Evolutionary conservation across 2,329 filamentous ascomycete species (phyloP), one percentile per base, ranked within the genome.

Genomic region (Setomelanomma holmii): DNA sequence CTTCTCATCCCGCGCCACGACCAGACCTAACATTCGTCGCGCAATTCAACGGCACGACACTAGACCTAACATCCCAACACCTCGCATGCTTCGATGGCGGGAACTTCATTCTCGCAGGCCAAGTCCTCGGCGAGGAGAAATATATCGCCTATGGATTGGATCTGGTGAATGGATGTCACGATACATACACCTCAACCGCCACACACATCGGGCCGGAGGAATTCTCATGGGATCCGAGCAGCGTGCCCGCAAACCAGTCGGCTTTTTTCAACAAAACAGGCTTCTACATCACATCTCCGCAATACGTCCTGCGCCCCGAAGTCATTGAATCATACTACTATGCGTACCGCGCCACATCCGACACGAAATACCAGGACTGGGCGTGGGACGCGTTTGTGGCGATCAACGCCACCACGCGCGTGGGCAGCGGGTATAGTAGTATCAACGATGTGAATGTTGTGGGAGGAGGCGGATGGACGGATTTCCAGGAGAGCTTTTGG

Each of bases 271-370:
- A 82, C 2, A 68, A 75, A 58, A 79, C 85, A 1, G 91, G 91
- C 4, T 96, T 90, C 79, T 96, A 86, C 76, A 87, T 91, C 68
- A 80, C 75, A 0, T 76, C 79, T 36, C 66, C 77, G 0, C 67
- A 74, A 5, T 96, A 96, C 72, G 77, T 88, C 7, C 82, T 96
- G 23, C 84, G 91, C 0, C 89, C 91, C 0, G 91, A 96, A 75
- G 90, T 92, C 3, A 82, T 96, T 27, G 91, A 96, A 77, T 89
- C 86, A 61, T 88, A 88, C 73, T 96, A 96, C 80, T 95, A 96
- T 73, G 90, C 91, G 2, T 96, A 90, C 78, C 86, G 91, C 44
- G 84, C 88, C 0, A 96, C 91, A 0, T 87, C 88, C 3, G 83
- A 93, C 54, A 61, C 77, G 24, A 89, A 86, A 76, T 96, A 93